Evolutionary conservation across 192 early-diverging fungal species (phyloP), one percentile per base, ranked within the genome.

Genomic region (Coemansia sp.): DNA sequence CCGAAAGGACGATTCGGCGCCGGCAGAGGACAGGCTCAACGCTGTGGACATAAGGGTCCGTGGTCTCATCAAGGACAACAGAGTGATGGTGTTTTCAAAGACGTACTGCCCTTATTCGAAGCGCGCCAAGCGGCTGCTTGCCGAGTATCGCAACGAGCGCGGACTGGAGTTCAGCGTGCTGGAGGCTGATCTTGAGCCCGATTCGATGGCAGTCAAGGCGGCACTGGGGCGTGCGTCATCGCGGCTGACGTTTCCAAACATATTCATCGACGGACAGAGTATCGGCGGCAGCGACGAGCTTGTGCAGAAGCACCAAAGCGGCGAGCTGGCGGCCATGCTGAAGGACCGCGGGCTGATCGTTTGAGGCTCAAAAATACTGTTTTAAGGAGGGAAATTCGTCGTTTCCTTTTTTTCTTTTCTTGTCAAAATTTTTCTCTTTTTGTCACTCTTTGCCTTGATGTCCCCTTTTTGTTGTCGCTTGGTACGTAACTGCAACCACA

Each of bases 1-100:
- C 19, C 19, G 31, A 42, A 27, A 54, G 37, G 33, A 65, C 6
- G 57, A 38, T 19, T 3, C 41, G 40, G 29, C 31, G 15, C n/a
- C 30, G 8, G 23, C 5, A 5, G 15, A 33, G 15, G 11, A 28
- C 1, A 60, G 23, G 27, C 57, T 38, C 25, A 63, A 60, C 7
- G 53, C 59, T 2, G 70, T 59, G 7, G 70, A 79, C 54, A 14
- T 40, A 17, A 65, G 60, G 41, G 30, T 79, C 25, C 67, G 64
- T 10, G 33, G 59, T 23, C 67, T 79, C 14, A 64, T 79, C 57
- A 63, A 50, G 64, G 59, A 58, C 50, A 64, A 67, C 67, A 70
- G 76, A 20, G 76, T 79, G 10, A 79, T 79, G 70, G 85, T 95
- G 36, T 94, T 93, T 65, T 88, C 88, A 67, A 96, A 89, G 78